These are phyloP conservation scores for Penicillium sp. DNA, from an alignment of 2,329 filamentous ascomycete genomes.

Conservation along the genomic window DNA sequence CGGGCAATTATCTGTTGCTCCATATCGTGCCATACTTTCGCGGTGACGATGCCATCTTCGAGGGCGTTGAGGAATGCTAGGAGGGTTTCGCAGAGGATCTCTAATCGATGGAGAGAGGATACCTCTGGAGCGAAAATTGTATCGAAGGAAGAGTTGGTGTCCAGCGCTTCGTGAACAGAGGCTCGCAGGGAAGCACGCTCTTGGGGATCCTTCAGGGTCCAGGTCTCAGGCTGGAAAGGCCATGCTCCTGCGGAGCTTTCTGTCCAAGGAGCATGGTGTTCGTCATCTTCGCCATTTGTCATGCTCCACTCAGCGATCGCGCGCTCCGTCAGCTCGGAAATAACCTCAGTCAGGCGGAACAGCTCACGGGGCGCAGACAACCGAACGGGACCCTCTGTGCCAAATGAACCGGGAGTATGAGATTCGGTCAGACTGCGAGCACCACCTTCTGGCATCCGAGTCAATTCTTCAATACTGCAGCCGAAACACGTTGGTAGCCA, in stretches of 20 bases:
- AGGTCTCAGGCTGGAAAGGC: conserved; percentile 56
- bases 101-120: conserved; percentile 64
- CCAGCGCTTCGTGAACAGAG: conserved; percentile 62
- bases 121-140: conserved; percentile 61
- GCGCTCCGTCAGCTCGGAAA: conserved; percentile 59
- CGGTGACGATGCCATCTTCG: conserved; percentile 72
- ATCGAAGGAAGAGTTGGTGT: conserved; percentile 62
- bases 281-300: conserved; percentile 44
- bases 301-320: conserved; percentile 62
- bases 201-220: conserved; percentile 42
- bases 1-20: conserved; percentile 55
- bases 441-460: conserved; percentile 72
- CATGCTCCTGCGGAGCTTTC: conserved; percentile 49
- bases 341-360: conserved; percentile 79
- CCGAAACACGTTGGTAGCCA: conserved; percentile 84
- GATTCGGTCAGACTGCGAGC: conserved; percentile 62
- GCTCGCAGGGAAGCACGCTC: conserved; percentile 46
- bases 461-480: conserved; percentile 81
- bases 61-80: conserved; percentile 71
- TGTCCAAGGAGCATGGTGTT: conserved; percentile 49
- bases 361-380: conserved; percentile 84
- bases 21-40: conserved; percentile 65
- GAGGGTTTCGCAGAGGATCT: conserved; percentile 68
- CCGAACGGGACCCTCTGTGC: conserved; percentile 37
- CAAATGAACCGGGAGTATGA: conserved; percentile 31